Base-by-base conservation (phyloP, 257 asterid genomes). In the Solanum gandarillasii region DNA sequence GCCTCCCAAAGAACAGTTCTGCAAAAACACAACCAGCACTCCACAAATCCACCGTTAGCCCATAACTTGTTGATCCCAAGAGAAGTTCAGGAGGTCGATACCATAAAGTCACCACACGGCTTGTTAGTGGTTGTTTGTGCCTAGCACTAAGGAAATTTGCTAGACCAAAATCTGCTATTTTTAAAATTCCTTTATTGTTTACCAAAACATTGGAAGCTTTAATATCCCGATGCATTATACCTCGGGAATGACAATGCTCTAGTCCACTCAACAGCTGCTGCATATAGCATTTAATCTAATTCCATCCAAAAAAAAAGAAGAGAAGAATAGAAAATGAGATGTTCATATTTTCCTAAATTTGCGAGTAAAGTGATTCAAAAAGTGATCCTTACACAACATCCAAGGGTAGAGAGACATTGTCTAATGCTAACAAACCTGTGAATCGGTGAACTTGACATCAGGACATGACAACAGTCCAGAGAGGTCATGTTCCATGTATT, bases 401-500 rank as follows among this genome's bases (percentile, higher is more conserved):
- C 12, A 76, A n/a, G 48, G 35, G 60, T 39, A 39, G 23, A 78
- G 60, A 78, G n/a, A n/a, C 36, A 41, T 41, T 25, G 74, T 62
- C 29, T 29, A 86, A 84, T 32, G 75, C 35, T 31, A 79, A 87
- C 89, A 6, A 60, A 97, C 98, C 98, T 95, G 98, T 36, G 99
- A 93, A 72, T 96, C 98, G 0, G 92, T 97, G 91, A 97, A 97
- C 91, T 94, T 96, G 94, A 96, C 88, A 60, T 93, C 95, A 1
- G 99, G 98, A 76, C 95, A 94, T 12, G 99, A 93, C 29, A 97
- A 87, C 20, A 97, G 92, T 31, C 99, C 99, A 2, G 98, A 91
- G 29, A 97, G 98, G 88, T 97, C 99, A 34, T 97, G 99, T 88
- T 97, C 99, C 99, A 97, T 97, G 92, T 96, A 97, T 90, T 97